A percentile compares a stretch with the other conserved stretches of the same genome.
Evolutionary conservation across 2,329 filamentous ascomycete genomes (phyloP).

Genomic region (Thelonectria rubi): DNA sequence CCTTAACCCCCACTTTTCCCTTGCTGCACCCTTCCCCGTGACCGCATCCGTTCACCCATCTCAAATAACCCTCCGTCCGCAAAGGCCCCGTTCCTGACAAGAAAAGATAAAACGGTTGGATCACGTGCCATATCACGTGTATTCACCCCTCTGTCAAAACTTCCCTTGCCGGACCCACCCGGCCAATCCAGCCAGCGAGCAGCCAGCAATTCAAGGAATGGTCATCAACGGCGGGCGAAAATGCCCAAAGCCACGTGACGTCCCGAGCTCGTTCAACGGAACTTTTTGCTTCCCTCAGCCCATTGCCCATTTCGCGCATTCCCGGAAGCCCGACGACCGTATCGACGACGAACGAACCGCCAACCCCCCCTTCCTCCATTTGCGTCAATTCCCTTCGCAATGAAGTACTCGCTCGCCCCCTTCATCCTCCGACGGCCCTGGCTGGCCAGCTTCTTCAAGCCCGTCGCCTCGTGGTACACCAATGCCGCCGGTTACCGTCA

Average conservation of each 20-base stretch:
- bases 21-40: slow-evolving; percentile 20
- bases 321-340: slow-evolving; percentile 38
- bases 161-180: slow-evolving; percentile 5
- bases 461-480: slow-evolving; percentile 87
- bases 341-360: slow-evolving; percentile 24
- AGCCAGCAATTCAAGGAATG: slow-evolving; percentile 35
- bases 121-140: slow-evolving; percentile 27
- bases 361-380: slow-evolving; percentile 27
- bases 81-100: background rate
- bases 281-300: slow-evolving; percentile 46
- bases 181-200: slow-evolving; percentile 32
- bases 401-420: slow-evolving; percentile 77
- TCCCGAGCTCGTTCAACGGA: slow-evolving; percentile 40
- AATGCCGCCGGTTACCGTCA: slow-evolving; percentile 92
- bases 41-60: slow-evolving; percentile 25
- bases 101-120: background rate
- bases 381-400: slow-evolving; percentile 54
- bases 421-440: slow-evolving; percentile 86
- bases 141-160: background rate
- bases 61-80: slow-evolving; percentile 18
- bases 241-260: slow-evolving; percentile 44
- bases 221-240: slow-evolving; percentile 36
- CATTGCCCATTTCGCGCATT: slow-evolving; percentile 48
- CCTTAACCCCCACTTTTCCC: slow-evolving; percentile 33
- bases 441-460: slow-evolving; percentile 79